Conservation (phyloP, 2,329 filamentous ascomycete genomes). For the Colletotrichum eremochloae region DNA sequence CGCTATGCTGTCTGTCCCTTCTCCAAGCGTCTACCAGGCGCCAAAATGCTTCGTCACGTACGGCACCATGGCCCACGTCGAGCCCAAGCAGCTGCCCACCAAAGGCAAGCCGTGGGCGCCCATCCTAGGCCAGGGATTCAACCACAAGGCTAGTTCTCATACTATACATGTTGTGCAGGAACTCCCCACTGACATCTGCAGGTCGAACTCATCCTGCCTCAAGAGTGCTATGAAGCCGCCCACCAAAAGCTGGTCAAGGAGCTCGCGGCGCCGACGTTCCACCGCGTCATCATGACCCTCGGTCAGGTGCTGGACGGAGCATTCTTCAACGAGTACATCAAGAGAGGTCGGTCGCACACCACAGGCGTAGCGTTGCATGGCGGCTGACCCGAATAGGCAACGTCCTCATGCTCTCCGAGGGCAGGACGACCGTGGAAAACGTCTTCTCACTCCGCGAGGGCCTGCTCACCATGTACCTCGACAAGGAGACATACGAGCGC, state of each 20-base stretch:
- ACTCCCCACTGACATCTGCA: slow-evolving; percentile 45
- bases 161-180: background rate
- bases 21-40: slow-evolving; percentile 63
- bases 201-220: slow-evolving; percentile 80
- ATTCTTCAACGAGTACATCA: slow-evolving; percentile 89
- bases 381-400: slow-evolving; percentile 68
- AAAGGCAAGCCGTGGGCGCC: slow-evolving; percentile 84
- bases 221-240: slow-evolving; percentile 69
- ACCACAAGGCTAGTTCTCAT: slow-evolving; percentile 70
- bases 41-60: slow-evolving; percentile 83
- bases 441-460: slow-evolving; percentile 80
- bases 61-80: slow-evolving; percentile 76
- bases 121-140: slow-evolving; percentile 74
- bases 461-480: slow-evolving; percentile 79
- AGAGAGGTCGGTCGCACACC: slow-evolving; percentile 68
- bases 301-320: slow-evolving; percentile 77
- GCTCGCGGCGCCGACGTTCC: slow-evolving; percentile 64
- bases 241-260: slow-evolving; percentile 62
- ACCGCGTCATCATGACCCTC: slow-evolving; percentile 79
- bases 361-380: background rate
- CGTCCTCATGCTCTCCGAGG: slow-evolving; percentile 86
- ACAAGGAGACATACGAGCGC: slow-evolving; percentile 85
- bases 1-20: slow-evolving; percentile 61
- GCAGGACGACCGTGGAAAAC: slow-evolving; percentile 77
- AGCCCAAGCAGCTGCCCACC: slow-evolving; percentile 76